A percentile compares a stretch with the other conserved stretches of the same genome.
Conservation (phyloP, 192 early-diverging fungal genomes). For the Gaertneriomyces semiglobifer region DNA sequence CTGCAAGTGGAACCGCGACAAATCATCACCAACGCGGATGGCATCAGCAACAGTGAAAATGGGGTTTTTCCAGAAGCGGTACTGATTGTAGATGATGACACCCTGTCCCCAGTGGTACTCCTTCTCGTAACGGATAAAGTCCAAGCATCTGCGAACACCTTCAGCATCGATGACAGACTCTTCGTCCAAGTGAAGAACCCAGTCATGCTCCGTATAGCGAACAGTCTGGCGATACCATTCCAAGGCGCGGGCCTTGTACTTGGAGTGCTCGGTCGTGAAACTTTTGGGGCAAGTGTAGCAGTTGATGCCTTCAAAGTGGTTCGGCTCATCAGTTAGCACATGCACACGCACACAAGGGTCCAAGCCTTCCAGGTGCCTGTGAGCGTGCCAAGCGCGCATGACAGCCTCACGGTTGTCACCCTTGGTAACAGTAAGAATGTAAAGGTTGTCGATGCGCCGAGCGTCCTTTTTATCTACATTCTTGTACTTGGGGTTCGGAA, state of each 20-base stretch:
- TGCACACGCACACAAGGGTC: conserved; percentile 56
- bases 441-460: conserved; percentile 53
- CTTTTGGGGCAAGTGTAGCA: conserved; percentile 56
- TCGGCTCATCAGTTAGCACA: conserved; percentile 58
- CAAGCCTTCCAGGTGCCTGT: conserved; percentile 51
- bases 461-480: conserved; percentile 11
- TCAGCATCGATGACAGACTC: conserved; percentile 56
- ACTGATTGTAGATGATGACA: conserved; percentile 58
- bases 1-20: conserved; percentile 57
- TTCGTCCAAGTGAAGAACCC: conserved; percentile 59
- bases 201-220: conserved; percentile 52
- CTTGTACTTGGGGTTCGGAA: conserved; percentile 36
- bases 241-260: conserved; percentile 58
- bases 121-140: conserved; percentile 50
- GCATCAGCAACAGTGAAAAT: conserved; percentile 58
- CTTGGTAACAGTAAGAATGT: conserved; percentile 57
- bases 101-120: conserved; percentile 54
- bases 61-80: conserved; percentile 56
- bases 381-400: conserved; percentile 51
- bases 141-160: conserved; percentile 36
- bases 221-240: conserved; percentile 61
- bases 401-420: conserved; percentile 55
- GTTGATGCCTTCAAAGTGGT: conserved; percentile 55
- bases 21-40: conserved; percentile 53
- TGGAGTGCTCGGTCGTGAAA: conserved; percentile 39